Percentiles rank a stretch among this genome's conserved stretches.
Conservation (phyloP, 371 early-diverging fungal species). For the Rhizopus stolonifer region DNA sequence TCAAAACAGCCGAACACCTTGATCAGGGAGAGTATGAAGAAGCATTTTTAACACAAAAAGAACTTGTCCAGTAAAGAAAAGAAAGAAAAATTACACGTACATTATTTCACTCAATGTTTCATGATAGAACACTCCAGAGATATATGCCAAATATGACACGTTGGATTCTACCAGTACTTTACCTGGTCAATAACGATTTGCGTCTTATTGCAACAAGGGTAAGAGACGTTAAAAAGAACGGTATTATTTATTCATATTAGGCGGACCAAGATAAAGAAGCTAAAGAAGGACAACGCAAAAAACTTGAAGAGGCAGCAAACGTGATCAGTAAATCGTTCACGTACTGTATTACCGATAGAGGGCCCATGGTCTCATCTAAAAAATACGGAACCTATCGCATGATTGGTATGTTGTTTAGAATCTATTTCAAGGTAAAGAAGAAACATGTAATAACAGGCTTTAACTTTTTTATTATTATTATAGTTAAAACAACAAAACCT, state of each 20-base stretch:
- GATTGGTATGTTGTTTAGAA: conserved; percentile 78
- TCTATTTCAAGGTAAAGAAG: conserved; percentile 75
- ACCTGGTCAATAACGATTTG: conserved; percentile 59
- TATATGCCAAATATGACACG: conserved; percentile 40
- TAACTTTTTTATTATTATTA: background rate
- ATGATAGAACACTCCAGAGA: conserved; percentile 49
- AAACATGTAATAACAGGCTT: background rate
- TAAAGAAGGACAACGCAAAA: conserved; percentile 43
- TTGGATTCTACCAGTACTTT: conserved; percentile 57
- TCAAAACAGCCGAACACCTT: conserved; percentile 40
- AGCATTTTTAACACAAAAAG: conserved; percentile 59
- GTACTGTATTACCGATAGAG: conserved; percentile 78
- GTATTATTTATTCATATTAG: conserved; percentile 13
- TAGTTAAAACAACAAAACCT: conserved; percentile 77
- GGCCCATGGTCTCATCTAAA: conserved; percentile 59
- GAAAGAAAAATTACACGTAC: too few relatives aligned
- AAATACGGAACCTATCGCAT: conserved; percentile 91
- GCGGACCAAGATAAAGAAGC: conserved; percentile 57
- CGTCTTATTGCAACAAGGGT: conserved; percentile 43
- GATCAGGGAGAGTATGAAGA: conserved; percentile 35
- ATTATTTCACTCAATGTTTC: conserved; percentile 3
- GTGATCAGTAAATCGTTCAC: conserved; percentile 86
- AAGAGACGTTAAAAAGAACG: background rate
- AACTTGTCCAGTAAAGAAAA: conserved; percentile 56
- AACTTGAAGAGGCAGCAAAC: conserved; percentile 83